Percentiles rank a stretch among this genome's conserved stretches.
Evolutionary conservation across 306 rosid genomes (phyloP).

Genomic region (Castanea crenata): DNA sequence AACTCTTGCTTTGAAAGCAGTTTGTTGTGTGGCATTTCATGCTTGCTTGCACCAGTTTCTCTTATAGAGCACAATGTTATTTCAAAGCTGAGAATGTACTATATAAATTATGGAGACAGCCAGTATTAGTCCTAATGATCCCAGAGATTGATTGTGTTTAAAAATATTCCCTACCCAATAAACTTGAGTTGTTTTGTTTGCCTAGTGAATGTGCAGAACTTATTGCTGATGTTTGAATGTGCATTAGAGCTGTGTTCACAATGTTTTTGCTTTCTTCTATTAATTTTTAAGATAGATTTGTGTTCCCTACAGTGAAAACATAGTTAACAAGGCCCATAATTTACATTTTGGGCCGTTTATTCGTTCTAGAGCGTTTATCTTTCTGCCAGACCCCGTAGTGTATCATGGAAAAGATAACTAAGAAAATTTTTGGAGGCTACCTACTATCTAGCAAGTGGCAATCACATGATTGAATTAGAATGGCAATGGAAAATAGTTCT

Average conservation of each 20-base stretch:
- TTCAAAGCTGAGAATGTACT: slow-evolving; percentile 15
- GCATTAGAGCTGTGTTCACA: neutral
- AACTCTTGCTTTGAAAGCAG: slow-evolving; percentile 12
- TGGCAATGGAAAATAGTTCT: no score
- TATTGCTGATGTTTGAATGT: neutral
- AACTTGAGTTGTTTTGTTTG: slow-evolving; percentile 15
- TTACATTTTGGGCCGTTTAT: neutral
- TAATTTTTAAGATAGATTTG: neutral
- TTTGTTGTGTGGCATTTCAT: slow-evolving; percentile 19
- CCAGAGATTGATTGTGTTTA: neutral
- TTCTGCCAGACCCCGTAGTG: neutral
- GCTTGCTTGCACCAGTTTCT: slow-evolving; percentile 10
- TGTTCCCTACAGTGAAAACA: neutral
- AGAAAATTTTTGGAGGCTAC: neutral
- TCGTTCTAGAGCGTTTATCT: neutral
- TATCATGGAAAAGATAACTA: neutral
- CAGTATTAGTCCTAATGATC: neutral
- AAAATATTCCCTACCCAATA: slow-evolving; percentile 13
- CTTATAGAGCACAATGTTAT: slow-evolving; percentile 21
- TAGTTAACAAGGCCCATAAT: neutral
- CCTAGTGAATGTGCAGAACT: neutral
- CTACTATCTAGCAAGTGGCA: neutral
- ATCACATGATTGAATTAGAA: neutral
- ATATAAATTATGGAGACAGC: slow-evolving; percentile 6
- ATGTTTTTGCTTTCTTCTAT: neutral